Percentiles rank a stretch among this genome's conserved stretches.
These are phyloP conservation scores for Monosporascus sp. DNA, from an alignment of 2,329 filamentous ascomycete species.

Conservation along the genomic window DNA sequence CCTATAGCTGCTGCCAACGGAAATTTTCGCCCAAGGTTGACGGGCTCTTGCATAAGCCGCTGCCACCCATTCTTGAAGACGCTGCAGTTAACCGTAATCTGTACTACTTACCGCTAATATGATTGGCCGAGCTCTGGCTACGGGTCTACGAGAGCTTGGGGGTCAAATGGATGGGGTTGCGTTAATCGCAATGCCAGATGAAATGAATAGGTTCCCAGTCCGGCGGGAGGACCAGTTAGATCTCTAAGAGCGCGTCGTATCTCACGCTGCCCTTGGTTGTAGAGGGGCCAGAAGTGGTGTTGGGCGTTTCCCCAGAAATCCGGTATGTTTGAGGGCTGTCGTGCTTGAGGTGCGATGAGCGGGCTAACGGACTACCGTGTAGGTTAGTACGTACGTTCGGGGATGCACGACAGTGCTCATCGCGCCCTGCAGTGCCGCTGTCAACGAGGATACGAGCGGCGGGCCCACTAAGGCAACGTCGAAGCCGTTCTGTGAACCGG, in stretches of 20 bases:
- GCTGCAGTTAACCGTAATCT: slow-evolving; percentile 20
- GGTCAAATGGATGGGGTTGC: slow-evolving; percentile 10
- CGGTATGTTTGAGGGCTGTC: not conserved
- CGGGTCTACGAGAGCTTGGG: slow-evolving; percentile 14
- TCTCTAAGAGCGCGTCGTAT: not conserved
- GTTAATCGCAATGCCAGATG: slow-evolving; percentile 1
- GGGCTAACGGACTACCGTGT: not conserved
- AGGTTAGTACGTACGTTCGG: not conserved
- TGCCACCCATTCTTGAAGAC: slow-evolving; percentile 20
- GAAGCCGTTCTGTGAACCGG: not conserved
- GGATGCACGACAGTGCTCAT: not conserved
- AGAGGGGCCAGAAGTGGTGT: not conserved
- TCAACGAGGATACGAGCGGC: not conserved
- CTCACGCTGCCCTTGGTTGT: not conserved
- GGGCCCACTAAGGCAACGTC: not conserved
- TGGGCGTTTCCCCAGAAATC: slow-evolving; percentile 1
- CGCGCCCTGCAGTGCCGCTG: not conserved
- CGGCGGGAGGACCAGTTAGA: not conserved
- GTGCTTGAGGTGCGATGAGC: not conserved
- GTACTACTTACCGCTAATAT: slow-evolving; percentile 16
- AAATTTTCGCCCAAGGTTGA: slow-evolving; percentile 17
- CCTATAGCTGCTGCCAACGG: slow-evolving; percentile 12
- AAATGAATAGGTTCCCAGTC: not conserved
- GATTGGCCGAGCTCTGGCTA: slow-evolving; percentile 17
- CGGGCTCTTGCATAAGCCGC: slow-evolving; percentile 22